Conservation (phyloP, 345 rosid genomes). For the Turritis glabra region DNA sequence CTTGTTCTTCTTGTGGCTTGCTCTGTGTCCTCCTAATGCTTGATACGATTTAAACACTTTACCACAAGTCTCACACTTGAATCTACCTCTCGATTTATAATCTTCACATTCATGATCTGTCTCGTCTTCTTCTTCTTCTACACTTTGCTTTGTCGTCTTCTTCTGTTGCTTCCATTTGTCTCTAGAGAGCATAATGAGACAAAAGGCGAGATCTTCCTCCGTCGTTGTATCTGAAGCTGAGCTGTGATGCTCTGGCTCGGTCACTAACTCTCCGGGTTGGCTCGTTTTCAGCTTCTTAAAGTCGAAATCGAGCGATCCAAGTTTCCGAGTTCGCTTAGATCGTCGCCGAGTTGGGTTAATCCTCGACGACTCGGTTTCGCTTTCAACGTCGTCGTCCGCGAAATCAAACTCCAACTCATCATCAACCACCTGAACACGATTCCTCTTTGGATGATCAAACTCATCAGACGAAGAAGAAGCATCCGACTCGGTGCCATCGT, state of each 20-base stretch:
- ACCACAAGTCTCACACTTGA: constrained; percentile 82
- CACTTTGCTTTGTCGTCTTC: constrained; percentile 7
- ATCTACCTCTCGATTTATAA: constrained; percentile 44
- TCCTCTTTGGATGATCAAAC: constrained; percentile 54
- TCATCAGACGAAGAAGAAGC: constrained; percentile 39
- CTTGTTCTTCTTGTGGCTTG: constrained; percentile 81
- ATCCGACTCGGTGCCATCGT: constrained; percentile 40
- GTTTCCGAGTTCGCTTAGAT: constrained; percentile 59
- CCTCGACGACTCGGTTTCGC: constrained; percentile 84
- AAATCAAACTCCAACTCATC: constrained; percentile 69
- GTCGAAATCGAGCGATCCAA: constrained; percentile 35
- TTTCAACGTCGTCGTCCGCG: constrained; percentile 59
- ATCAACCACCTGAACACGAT: constrained; percentile 40
- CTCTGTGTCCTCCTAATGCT: constrained; percentile 91
- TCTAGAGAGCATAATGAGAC: constrained; percentile 90
- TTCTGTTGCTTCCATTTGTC: constrained; percentile 67
- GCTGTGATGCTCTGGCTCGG: constrained; percentile 73
- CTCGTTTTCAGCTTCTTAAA: constrained; percentile 29
- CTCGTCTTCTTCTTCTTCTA: constrained; percentile 37
- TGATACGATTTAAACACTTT: constrained; percentile 84
- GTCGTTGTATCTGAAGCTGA: constrained; percentile 77
- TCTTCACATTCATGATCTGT: constrained; percentile 46
- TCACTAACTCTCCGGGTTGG: constrained; percentile 13
- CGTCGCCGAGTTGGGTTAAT: constrained; percentile 56
- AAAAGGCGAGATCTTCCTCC: constrained; percentile 88